phyloP scores from a whole-genome alignment of 768 basidiomycete species.

The Auriscalpium vulgare region DNA sequence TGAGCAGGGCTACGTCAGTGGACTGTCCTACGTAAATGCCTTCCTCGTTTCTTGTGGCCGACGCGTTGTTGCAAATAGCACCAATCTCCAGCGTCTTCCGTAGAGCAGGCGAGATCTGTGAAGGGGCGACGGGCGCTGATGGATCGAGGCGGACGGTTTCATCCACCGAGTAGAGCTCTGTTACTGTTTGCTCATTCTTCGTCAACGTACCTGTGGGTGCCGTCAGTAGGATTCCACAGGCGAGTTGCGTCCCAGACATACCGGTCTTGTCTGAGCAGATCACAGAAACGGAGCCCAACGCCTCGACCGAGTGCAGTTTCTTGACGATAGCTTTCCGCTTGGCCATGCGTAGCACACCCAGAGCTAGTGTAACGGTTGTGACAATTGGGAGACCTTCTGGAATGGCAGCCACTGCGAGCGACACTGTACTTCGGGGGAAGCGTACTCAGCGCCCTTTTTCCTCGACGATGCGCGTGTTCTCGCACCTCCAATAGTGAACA shows the following conservation, averaged over 20 bases:
- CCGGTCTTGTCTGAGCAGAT: conserved; percentile 98
- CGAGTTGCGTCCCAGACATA: conserved; percentile 20
- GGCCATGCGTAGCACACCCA: conserved; percentile 91
- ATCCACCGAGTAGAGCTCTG: conserved; percentile 81
- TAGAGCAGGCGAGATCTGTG: conserved; percentile 53
- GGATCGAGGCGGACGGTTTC: conserved; percentile 66
- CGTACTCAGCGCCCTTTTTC: conserved; percentile 1
- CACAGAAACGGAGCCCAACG: conserved; percentile 90
- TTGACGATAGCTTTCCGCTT: conserved; percentile 95
- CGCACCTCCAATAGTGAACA: conserved; percentile 98
- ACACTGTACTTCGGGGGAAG: conserved; percentile 48
- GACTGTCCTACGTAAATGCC: conserved; percentile 78
- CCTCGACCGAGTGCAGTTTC: conserved; percentile 91
- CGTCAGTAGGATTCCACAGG: neutral
- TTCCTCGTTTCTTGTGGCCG: conserved; percentile 51
- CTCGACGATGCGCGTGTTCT: neutral
- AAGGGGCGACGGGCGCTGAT: conserved; percentile 29
- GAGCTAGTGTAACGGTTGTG: conserved; percentile 91
- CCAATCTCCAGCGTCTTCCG: conserved; percentile 75
- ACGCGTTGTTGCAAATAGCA: conserved; percentile 85
- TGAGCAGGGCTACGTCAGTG: conserved; percentile 88
- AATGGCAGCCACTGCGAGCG: conserved; percentile 96
- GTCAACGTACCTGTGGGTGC: conserved; percentile 66
- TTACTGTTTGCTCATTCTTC: conserved; percentile 93
- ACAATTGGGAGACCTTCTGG: conserved; percentile 96